These are phyloP conservation scores for Medicago arabica DNA, from an alignment of 306 rosid species.

Conservation along the genomic window DNA sequence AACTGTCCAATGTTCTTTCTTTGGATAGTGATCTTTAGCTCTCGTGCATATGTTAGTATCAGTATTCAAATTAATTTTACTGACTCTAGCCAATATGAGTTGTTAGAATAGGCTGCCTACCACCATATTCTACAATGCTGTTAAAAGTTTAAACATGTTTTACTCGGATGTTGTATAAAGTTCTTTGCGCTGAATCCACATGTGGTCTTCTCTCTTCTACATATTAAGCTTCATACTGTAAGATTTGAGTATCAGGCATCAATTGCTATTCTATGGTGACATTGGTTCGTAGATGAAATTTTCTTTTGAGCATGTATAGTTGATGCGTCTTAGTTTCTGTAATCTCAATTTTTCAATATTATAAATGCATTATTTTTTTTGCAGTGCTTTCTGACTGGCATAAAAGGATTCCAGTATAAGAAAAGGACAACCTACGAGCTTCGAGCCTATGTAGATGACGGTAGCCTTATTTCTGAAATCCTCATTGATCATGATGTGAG, in stretches of 20 bases:
- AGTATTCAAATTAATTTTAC: constrained; percentile 12
- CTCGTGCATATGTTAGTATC: constrained; percentile 6
- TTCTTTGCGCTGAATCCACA: constrained; percentile 15
- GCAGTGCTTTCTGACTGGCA: constrained; percentile 92
- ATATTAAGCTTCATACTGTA: constrained; percentile 12
- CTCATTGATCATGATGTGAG: constrained; percentile 80
- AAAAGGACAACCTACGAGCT: constrained; percentile 71
- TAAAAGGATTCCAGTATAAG: constrained; percentile 81
- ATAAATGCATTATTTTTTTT: constrained; percentile 39
- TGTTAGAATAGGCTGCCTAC: constrained; percentile 20
- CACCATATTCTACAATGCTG: constrained; percentile 9
- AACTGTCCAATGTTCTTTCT: constrained; percentile 32
- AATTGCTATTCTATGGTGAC: neutral
- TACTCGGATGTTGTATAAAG: constrained; percentile 16
- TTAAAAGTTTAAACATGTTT: constrained; percentile 29
- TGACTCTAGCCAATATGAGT: constrained; percentile 11
- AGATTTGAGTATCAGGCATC: constrained; percentile 21
- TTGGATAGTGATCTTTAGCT: constrained; percentile 19
- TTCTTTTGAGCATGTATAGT: constrained; percentile 11
- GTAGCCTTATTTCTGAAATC: constrained; percentile 87
- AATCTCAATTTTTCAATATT: constrained; percentile 28
- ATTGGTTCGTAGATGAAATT: constrained; percentile 20
- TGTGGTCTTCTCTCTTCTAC: constrained; percentile 13
- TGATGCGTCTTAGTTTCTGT: constrained; percentile 24
- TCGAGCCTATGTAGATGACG: constrained; percentile 83